phyloP scores from a whole-genome alignment of 495 filamentous ascomycete genomes.

The Pyrenopolyporus hunteri region DNA sequence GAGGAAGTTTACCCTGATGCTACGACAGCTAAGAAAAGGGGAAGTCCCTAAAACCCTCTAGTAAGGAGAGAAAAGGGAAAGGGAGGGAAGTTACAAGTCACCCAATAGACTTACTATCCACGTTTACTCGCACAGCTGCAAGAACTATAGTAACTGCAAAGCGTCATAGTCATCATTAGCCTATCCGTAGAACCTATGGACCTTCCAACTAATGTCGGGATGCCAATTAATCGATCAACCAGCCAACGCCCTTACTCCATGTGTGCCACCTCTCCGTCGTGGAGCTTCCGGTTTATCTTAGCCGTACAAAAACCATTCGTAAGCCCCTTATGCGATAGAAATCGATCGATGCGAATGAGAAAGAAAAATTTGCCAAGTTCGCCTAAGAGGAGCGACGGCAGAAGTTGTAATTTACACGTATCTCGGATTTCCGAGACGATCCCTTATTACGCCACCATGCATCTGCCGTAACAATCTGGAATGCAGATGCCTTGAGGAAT shows the following conservation, averaged over 20 bases:
- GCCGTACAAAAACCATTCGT: conserved; percentile 12
- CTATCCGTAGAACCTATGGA: conserved; percentile 15
- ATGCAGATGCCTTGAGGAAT: conserved; percentile 4
- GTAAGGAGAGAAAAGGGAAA: background rate
- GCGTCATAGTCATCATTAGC: conserved; percentile 28
- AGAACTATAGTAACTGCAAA: background rate
- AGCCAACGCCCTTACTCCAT: conserved; percentile 1
- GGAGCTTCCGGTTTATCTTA: conserved; percentile 1
- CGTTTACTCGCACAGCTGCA: background rate
- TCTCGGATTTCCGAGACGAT: conserved; percentile 3
- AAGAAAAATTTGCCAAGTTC: background rate
- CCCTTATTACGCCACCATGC: conserved; percentile 12
- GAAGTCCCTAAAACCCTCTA: background rate
- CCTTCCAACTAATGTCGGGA: conserved; percentile 4
- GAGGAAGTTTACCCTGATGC: background rate
- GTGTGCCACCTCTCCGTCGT: conserved; percentile 5
- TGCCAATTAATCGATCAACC: background rate
- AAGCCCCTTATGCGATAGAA: conserved; percentile 15
- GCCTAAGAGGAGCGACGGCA: background rate
- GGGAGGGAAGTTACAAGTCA: background rate
- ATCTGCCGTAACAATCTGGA: conserved; percentile 13
- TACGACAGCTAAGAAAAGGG: background rate
- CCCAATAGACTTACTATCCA: background rate
- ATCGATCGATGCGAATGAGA: conserved; percentile 2
- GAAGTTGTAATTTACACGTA: conserved; percentile 3